Base-by-base conservation (phyloP, 495 filamentous ascomycete genomes). In the Penicillium canariense region DNA sequence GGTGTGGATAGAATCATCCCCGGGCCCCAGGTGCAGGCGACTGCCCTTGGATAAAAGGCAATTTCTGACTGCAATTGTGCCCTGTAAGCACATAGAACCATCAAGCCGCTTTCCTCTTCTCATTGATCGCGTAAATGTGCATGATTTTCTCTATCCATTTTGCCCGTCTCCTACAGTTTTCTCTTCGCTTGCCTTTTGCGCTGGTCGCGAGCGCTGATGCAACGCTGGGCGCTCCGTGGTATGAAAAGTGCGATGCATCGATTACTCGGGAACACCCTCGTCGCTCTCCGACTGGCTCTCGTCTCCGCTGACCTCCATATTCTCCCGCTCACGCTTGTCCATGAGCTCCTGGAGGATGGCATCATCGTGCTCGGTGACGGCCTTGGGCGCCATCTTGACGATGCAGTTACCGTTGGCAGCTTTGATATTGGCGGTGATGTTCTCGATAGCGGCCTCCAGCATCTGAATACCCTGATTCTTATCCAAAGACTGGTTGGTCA, bases 291-390 rank as follows among this genome's bases (percentile, higher is more conserved):
- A 94, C 72, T 88, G 80, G 70, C 88, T 90, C 79, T 97, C 95
- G 68, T 98, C 94, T 43, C 94, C 94, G 67, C 90, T 95, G 52
- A 98, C 89, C 71, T 97, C 89, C 70, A 86, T 87, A 76, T 97
- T 97, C 83, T 98, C 94, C 56, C 92, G 86, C 80, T 96, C 94
- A 57, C 91, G 85, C 85, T 97, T 97, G 78, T 97, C 94, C 94
- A 98, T 98, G 54, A 98, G 80, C 40, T 93, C 95, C 72, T 96
- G 89, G 60, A 98, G 77, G 67, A 96, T 91, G 22, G 93, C 94
- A 74, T 98, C 94, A 67, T 98, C 94, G 62, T 90, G 93, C 81
- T 97, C 94, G 4, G 93, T 97, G 54, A 97, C 95, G 14, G 94
- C 94, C 84, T 97, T 97, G 36, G 94, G 94, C 57, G 90, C 93